These are phyloP conservation scores for Wallacemonas sp. DNA, from an alignment of 208 protist species.

Conservation along the genomic window DNA sequence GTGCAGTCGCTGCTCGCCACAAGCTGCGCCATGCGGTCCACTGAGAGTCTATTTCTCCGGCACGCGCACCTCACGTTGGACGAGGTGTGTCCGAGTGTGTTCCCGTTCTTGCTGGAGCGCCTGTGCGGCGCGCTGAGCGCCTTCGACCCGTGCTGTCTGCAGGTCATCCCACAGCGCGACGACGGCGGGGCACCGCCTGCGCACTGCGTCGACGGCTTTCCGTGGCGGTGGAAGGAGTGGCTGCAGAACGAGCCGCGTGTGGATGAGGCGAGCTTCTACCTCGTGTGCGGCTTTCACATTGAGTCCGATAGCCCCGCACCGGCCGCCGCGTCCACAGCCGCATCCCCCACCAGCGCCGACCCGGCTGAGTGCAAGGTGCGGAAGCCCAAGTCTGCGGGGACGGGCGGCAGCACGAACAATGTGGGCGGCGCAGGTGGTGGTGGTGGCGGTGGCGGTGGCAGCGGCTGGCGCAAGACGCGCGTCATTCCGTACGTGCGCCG, in stretches of 20 bases:
- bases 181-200: background rate
- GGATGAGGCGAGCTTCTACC: conserved; percentile 61
- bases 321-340: background rate
- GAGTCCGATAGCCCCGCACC: conserved; percentile 2
- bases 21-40: conserved; percentile 26
- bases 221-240: conserved; percentile 77
- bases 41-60: conserved; percentile 66
- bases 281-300: conserved; percentile 66
- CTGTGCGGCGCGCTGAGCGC: conserved; percentile 61
- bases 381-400: conserved; percentile 3
- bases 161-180: background rate
- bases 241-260: conserved; percentile 62
- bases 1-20: conserved; percentile 37
- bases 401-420: background rate
- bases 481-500: conserved; percentile 52
- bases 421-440: too few species aligned
- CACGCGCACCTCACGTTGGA: conserved; percentile 61
- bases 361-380: conserved; percentile 1
- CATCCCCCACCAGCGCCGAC: background rate
- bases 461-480: conserved; percentile 25
- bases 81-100: conserved; percentile 46
- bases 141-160: conserved; percentile 41
- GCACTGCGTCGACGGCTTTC: conserved; percentile 40
- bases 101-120: conserved; percentile 71
- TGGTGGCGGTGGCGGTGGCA: background rate